Base-by-base conservation (phyloP, 1,139 yeast genomes). In the Saccharomycopsis hybrid region DNA sequence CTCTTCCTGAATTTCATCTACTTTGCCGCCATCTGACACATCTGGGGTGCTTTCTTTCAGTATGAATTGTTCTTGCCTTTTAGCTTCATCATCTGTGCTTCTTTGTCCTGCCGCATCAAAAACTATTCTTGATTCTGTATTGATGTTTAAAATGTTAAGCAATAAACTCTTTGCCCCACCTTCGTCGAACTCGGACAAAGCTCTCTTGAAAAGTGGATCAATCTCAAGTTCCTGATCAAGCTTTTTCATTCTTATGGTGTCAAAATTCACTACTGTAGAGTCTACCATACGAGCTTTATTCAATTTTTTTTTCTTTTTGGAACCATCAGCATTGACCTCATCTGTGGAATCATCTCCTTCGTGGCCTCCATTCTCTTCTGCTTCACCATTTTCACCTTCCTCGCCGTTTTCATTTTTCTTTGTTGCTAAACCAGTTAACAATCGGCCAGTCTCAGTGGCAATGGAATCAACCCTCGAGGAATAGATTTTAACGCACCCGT, bases 401-500 rank as follows among this genome's bases (percentile, higher is more conserved):
- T 50, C 57, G 18, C 18, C 18, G 18, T 18, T 18, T 18, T 18
- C 18, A 4, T 54, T 50, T 28, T 62, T 65, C 33, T 65, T 63
- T n/a, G 67, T 66, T 2, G 71, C 70, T 31, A 65, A 85, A 2
- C 97, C 96, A 63, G 92, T 86, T 43, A 90, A 68, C 52, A 90
- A 70, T 59, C 82, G 81, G 3, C 96, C 95, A 0, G 97, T 88
- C 60, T 90, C 97, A 1, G 85, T 82, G 1, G 92, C 95, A 0
- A 88, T 95, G 0, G 95, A 85, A 59, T 90, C 97, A 18, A 92
- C 90, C 60, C 98, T 76, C 33, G 89, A 82, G 5, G 89, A 78
- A 59, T 86, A 86, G 47, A 87, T 84, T 65, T 85, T 85, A 41
- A 85, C 87, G 68, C 95, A 86, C 1, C 95, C 95, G 60, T 86